Percentiles rank a stretch among this genome's conserved stretches.
phyloP scores from a whole-genome alignment of 495 filamentous ascomycete genomes.

The Rhypophila decipiens region DNA sequence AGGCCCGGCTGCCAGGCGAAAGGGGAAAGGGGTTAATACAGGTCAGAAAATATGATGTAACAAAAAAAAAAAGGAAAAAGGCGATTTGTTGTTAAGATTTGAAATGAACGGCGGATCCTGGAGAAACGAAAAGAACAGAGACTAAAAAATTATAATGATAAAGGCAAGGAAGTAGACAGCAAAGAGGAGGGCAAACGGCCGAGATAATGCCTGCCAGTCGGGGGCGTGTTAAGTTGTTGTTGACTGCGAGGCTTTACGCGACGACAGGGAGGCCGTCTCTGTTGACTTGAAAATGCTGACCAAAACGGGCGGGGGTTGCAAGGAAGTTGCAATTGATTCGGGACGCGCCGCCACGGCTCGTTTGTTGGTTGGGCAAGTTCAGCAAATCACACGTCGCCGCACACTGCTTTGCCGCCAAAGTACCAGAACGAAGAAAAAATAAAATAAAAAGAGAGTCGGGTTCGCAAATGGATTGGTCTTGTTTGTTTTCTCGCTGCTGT shows the following conservation, averaged over 20 bases:
- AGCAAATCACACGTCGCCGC: slow-evolving; percentile 27
- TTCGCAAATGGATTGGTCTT: no score
- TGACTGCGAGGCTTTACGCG: slow-evolving; percentile 15
- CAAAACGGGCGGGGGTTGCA: slow-evolving; percentile 10
- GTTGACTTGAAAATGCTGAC: slow-evolving; percentile 16
- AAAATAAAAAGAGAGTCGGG: no score
- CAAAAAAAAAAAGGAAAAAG: background rate
- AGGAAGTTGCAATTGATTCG: slow-evolving; percentile 13
- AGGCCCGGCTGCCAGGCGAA: slow-evolving; percentile 8
- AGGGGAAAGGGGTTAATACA: background rate
- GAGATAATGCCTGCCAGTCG: background rate
- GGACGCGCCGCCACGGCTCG: no score
- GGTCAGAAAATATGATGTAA: background rate
- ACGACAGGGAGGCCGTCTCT: slow-evolving; percentile 6
- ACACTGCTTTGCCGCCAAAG: no score
- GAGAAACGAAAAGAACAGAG: background rate
- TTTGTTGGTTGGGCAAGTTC: slow-evolving; percentile 21
- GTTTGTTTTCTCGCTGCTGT: no score
- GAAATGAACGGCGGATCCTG: background rate
- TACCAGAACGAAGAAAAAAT: no score
- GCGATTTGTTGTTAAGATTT: background rate
- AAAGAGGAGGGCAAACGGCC: background rate
- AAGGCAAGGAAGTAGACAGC: background rate
- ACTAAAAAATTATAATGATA: background rate
- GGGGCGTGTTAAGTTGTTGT: slow-evolving; percentile 18